phyloP scores from a whole-genome alignment of 306 rosid species.

The Rosa multiflora region DNA sequence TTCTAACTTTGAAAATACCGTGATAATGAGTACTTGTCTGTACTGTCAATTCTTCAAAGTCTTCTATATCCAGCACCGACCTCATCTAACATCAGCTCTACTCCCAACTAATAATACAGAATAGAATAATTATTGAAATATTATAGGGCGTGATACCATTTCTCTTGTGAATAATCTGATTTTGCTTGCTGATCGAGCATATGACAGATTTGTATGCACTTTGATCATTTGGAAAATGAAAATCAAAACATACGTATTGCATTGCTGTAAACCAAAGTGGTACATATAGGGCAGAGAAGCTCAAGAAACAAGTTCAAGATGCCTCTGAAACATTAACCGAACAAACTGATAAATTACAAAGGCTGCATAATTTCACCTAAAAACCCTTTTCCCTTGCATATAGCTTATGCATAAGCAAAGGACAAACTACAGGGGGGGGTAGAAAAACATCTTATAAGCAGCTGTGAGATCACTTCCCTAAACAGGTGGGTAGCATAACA shows the following conservation, averaged over 20 bases:
- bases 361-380: slow-evolving; percentile 8
- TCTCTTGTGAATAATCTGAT: slow-evolving; percentile 26
- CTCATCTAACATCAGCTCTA: not conserved
- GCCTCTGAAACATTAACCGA: too few relatives aligned
- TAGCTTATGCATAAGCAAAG: slow-evolving; percentile 20
- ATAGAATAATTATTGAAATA: not conserved
- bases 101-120: not conserved
- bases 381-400: slow-evolving; percentile 28
- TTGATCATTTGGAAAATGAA: not conserved
- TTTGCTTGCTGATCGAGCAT: not conserved
- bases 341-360: too few relatives aligned
- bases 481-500: slow-evolving; percentile 51
- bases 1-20: not conserved
- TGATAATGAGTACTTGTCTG: slow-evolving; percentile 1
- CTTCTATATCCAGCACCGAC: not conserved
- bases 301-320: too few relatives aligned
- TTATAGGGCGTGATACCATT: slow-evolving; percentile 14
- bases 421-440: slow-evolving; percentile 27
- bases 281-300: slow-evolving; percentile 25
- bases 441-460: slow-evolving; percentile 29
- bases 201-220: not conserved
- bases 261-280: slow-evolving; percentile 14
- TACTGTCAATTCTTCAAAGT: slow-evolving; percentile 11
- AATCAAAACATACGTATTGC: slow-evolving; percentile 18
- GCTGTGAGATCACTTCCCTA: slow-evolving; percentile 35